Base-by-base conservation (phyloP, 2,329 filamentous ascomycete genomes). In the Fonsecaea erecta region DNA sequence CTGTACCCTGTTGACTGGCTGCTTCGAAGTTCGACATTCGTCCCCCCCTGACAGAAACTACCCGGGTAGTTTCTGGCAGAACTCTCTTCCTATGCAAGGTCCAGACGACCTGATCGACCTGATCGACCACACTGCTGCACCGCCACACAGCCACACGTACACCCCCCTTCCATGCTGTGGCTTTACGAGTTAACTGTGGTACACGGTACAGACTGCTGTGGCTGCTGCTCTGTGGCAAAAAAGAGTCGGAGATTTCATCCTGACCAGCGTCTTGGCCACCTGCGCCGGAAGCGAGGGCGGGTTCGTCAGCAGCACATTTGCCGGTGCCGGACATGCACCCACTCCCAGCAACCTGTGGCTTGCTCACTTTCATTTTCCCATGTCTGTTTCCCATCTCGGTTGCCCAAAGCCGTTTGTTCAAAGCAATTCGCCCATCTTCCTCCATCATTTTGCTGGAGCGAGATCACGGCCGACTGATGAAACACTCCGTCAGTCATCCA, bases 121-220 rank as follows among this genome's bases (percentile, higher is more conserved):
- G 63, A 65, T 65, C 63, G 63, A 59, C 63, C 40, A n/a, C 18
- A 48, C 43, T 8, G 1, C 43, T 11, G 43, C 43, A 48, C 43
- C 21, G 43, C 43, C 43, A 60, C 62, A 64, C 65, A 60, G 61
- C 62, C 61, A 64, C 65, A 60, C 59, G 55, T 56, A 21, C 21
- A 24, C 43, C 43, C 21, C n/a, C 43, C n/a, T n/a, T n/a, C n/a
- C 43, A 18, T 24, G 18, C 2, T 48, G 43, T 48, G 43, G 43
- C 43, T 48, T 48, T 24, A 11, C 18, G 12, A 16, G 1, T 9
- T 21, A n/a, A n/a, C n/a, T n/a, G n/a, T n/a, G n/a, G n/a, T n/a
- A n/a, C n/a, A n/a, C n/a, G n/a, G n/a, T n/a, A n/a, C n/a, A n/a
- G n/a, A n/a, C n/a, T n/a, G n/a, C 43, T 63, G 62, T 63, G 62